Evolutionary conservation across 2,329 filamentous ascomycete species (phyloP).

Genomic region (Cladophialophora yegresii): DNA sequence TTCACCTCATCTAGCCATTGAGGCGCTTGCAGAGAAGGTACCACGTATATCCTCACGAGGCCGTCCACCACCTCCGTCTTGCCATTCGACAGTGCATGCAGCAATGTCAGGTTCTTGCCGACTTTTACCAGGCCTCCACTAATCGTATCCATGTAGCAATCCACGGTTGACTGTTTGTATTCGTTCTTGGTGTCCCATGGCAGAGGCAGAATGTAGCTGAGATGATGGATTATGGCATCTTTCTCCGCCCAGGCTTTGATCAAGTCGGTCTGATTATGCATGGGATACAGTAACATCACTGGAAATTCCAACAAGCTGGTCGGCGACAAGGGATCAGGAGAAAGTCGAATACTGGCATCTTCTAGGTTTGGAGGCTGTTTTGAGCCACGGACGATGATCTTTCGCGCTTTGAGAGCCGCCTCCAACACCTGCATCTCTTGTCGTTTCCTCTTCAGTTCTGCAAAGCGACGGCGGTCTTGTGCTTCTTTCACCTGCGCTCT

Average conservation of each 20-base stretch:
- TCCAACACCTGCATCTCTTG: slow-evolving; percentile 64
- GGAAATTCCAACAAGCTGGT: slow-evolving; percentile 74
- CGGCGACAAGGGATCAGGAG: slow-evolving; percentile 71
- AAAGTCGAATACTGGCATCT: slow-evolving; percentile 71
- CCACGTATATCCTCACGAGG: slow-evolving; percentile 76
- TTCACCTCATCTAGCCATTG: slow-evolving; percentile 88
- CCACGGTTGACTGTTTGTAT: slow-evolving; percentile 68
- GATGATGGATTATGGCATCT: slow-evolving; percentile 72
- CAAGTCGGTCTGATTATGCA: slow-evolving; percentile 81
- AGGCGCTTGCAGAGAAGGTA: slow-evolving; percentile 69
- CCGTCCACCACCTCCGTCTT: slow-evolving; percentile 87
- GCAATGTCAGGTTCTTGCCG: slow-evolving; percentile 76
- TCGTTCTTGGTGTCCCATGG: slow-evolving; percentile 76
- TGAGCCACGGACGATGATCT: slow-evolving; percentile 68
- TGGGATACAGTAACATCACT: slow-evolving; percentile 79
- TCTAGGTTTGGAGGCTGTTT: slow-evolving; percentile 80
- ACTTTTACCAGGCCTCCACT: slow-evolving; percentile 82
- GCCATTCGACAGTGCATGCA: slow-evolving; percentile 72
- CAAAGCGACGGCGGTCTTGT: slow-evolving; percentile 57
- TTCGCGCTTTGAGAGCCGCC: slow-evolving; percentile 67
- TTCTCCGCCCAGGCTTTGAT: slow-evolving; percentile 83
- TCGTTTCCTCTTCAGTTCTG: slow-evolving; percentile 50
- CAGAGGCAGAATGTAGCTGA: slow-evolving; percentile 81
- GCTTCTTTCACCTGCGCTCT: slow-evolving; percentile 60
- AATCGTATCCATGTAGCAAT: slow-evolving; percentile 85